Evolutionary conservation across 2,329 filamentous ascomycete species (phyloP).

Genomic region (Cercospora canescens): DNA sequence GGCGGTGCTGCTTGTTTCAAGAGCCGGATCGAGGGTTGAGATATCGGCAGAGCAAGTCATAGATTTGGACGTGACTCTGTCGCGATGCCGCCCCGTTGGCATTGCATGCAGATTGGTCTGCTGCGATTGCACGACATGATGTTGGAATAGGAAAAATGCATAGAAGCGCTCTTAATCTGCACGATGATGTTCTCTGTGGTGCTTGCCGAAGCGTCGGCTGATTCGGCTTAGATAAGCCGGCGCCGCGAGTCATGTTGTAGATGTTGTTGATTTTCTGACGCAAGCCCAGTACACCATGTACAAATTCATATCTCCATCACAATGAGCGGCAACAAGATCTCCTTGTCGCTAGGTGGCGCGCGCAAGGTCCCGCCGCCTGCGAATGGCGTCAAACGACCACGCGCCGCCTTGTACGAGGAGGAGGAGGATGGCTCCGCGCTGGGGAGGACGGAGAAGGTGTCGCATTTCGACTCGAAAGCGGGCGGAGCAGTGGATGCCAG

Average conservation of each 20-base stretch:
- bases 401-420: conserved; percentile 42
- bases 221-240: not conserved
- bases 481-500: conserved; percentile 51
- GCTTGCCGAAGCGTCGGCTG: not conserved
- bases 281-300: not conserved
- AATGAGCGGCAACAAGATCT: conserved; percentile 31
- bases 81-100: not conserved
- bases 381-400: conserved; percentile 45
- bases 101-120: not conserved
- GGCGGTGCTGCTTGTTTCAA: conserved; percentile 11
- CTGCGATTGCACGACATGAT: not conserved
- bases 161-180: conserved; percentile 1
- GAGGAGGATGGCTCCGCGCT: conserved; percentile 56
- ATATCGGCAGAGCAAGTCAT: not conserved
- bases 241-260: not conserved
- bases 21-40: not conserved
- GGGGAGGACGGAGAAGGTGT: conserved; percentile 48
- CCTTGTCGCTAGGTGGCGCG: conserved; percentile 33
- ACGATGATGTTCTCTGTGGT: not conserved
- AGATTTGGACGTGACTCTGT: not conserved
- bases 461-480: conserved; percentile 54
- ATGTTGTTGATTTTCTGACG: conserved; percentile 7
- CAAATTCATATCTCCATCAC: not conserved
- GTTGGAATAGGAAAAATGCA: not conserved
- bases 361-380: conserved; percentile 28